Evolutionary conservation across 2,329 filamentous ascomycete genomes (phyloP).

Genomic region (Verticillium longisporum): DNA sequence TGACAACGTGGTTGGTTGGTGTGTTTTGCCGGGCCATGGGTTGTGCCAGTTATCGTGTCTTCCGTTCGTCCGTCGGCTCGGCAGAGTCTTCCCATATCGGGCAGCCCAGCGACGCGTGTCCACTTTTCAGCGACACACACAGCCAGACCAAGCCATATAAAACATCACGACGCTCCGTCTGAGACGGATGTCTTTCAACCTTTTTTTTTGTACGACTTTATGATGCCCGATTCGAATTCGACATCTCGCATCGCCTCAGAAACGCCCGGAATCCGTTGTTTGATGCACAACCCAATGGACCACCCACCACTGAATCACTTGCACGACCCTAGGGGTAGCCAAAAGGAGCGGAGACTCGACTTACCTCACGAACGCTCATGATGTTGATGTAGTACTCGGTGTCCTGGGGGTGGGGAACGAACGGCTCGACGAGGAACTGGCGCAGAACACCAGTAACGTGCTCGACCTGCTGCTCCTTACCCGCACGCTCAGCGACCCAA

Average conservation of each 20-base stretch:
- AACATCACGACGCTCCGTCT: neutral
- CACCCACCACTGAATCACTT: neutral
- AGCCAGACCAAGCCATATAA: conserved; percentile 4
- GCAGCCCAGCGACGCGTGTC: neutral
- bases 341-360: conserved; percentile 27
- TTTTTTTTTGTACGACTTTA: neutral
- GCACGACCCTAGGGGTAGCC: neutral
- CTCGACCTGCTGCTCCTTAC: conserved; percentile 91
- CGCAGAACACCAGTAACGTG: conserved; percentile 80
- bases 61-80: conserved; percentile 27
- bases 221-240: neutral
- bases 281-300: neutral
- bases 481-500: conserved; percentile 89
- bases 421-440: conserved; percentile 97
- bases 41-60: conserved; percentile 2
- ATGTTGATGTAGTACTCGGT: conserved; percentile 99
- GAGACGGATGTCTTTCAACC: neutral
- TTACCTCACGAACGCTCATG: conserved; percentile 98
- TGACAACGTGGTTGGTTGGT: neutral
- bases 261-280: neutral
- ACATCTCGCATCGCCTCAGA: neutral
- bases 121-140: conserved; percentile 1
- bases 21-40: neutral
- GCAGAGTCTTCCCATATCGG: conserved; percentile 2
- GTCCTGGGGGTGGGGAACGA: conserved; percentile 89